A percentile compares a stretch with the other conserved stretches of the same genome.
Conservation (phyloP, 1,284 basidiomycete genomes). For the Pyrrhoderma lamaoense region DNA sequence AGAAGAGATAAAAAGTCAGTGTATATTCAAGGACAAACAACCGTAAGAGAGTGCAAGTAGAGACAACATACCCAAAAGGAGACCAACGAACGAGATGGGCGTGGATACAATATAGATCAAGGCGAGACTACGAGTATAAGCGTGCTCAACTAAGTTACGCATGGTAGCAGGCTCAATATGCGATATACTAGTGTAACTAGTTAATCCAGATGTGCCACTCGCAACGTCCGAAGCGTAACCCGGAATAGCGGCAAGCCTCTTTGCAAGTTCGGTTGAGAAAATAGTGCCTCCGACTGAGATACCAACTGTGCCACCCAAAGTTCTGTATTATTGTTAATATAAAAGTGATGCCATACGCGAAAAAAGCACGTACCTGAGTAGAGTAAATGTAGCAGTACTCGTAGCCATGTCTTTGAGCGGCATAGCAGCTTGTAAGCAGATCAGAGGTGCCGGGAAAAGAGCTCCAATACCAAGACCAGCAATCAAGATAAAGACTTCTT, state of each 20-base stretch:
- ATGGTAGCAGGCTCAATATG: conserved; percentile 18
- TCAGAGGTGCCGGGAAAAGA: conserved; percentile 31
- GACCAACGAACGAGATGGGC: conserved; percentile 15
- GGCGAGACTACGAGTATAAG: conserved; percentile 16
- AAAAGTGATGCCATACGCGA: neutral
- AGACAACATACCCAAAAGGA: conserved; percentile 8
- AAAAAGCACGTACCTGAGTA: conserved; percentile 28
- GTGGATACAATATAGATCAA: conserved; percentile 16
- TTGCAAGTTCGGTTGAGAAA: conserved; percentile 17
- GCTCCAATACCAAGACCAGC: conserved; percentile 30
- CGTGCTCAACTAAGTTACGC: conserved; percentile 16
- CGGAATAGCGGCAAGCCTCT: conserved; percentile 14
- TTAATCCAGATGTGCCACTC: conserved; percentile 12
- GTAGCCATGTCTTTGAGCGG: conserved; percentile 41
- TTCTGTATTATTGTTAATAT: conserved; percentile 15
- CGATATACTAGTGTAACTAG: conserved; percentile 18
- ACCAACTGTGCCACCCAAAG: conserved; percentile 29
- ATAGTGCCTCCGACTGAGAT: conserved; percentile 26
- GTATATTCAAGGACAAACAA: neutral
- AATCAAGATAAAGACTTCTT: conserved; percentile 31
- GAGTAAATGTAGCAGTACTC: conserved; percentile 29
- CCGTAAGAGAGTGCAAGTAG: neutral
- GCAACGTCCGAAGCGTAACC: conserved; percentile 8
- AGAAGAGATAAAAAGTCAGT: neutral
- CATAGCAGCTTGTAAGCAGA: conserved; percentile 39